A percentile compares a stretch with the other conserved stretches of the same genome.
These are phyloP conservation scores for Lupinus albus DNA, from an alignment of 306 rosid species.

Conservation along the genomic window DNA sequence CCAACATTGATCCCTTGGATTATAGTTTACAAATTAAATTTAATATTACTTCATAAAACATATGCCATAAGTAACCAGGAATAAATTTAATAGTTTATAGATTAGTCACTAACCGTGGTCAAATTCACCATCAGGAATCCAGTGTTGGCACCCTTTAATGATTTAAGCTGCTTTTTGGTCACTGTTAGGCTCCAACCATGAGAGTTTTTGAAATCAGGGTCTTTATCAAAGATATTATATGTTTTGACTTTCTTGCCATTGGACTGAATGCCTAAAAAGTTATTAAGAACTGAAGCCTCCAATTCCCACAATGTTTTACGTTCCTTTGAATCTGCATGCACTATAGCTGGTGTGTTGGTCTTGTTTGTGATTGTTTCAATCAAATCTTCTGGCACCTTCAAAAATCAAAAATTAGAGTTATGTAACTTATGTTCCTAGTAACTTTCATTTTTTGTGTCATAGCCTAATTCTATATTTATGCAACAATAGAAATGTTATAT, in stretches of 20 bases:
- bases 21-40: not conserved
- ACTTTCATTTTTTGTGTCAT: not conserved
- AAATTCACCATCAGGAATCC: conserved; percentile 81
- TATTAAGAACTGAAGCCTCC: conserved; percentile 51
- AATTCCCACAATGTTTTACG: conserved; percentile 42
- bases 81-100: not conserved
- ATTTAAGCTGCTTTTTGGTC: conserved; percentile 45
- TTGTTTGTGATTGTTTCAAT: conserved; percentile 52
- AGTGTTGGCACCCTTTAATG: conserved; percentile 51
- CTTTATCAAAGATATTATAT: conserved; percentile 52
- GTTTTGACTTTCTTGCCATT: conserved; percentile 44
- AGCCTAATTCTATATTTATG: not conserved
- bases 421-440: not conserved
- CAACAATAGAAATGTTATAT: not conserved
- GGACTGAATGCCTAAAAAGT: conserved; percentile 30
- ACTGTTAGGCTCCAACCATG: conserved; percentile 80
- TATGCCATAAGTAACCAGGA: not conserved
- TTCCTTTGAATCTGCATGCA: conserved; percentile 58
- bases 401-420: conserved; percentile 9
- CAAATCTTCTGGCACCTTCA: conserved; percentile 74
- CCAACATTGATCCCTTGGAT: conserved; percentile 83
- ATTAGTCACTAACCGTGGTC: conserved; percentile 54
- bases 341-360: conserved; percentile 53
- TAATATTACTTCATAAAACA: not conserved
- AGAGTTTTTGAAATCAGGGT: conserved; percentile 66